Conservation (phyloP, 352 stramenopile species). For the Blastocystis sp. region DNA sequence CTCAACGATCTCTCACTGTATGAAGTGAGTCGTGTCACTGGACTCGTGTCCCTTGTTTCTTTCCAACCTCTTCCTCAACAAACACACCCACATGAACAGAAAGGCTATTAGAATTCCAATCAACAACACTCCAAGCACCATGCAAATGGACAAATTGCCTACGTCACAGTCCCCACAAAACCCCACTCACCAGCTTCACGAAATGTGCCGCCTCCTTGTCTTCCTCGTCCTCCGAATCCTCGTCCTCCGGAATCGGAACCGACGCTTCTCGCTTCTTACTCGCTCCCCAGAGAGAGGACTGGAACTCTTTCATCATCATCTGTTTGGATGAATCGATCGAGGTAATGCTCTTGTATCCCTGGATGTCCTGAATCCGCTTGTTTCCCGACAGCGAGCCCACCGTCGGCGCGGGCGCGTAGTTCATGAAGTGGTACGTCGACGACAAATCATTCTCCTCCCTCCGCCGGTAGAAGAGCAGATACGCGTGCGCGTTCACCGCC, state of each 20-base stretch:
- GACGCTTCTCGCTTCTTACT: neutral
- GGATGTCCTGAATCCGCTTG: neutral
- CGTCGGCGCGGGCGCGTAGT: neutral
- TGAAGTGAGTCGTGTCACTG: neutral
- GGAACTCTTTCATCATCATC: slow-evolving; percentile 11
- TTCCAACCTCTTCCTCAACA: neutral
- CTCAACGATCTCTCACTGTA: neutral
- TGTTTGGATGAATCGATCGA: neutral
- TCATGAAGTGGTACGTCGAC: neutral
- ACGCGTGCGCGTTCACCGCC: neutral
- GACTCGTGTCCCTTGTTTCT: neutral
- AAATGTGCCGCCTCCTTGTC: too few relatives aligned
- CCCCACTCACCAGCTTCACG: too few relatives aligned
- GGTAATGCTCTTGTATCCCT: slow-evolving; percentile 13
- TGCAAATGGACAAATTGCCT: too few relatives aligned
- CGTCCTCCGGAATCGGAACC: neutral
- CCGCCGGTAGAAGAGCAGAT: slow-evolving; percentile 45
- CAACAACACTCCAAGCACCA: neutral
- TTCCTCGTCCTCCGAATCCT: neutral
- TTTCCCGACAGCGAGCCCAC: neutral
- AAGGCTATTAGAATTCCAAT: neutral
- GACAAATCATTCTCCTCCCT: neutral
- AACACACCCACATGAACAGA: neutral
- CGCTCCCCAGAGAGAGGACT: neutral
- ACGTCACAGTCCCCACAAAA: too few relatives aligned